Percentiles rank a stretch among this genome's conserved stretches.
Evolutionary conservation across 768 basidiomycete genomes (phyloP).

Genomic region (Leccinum olivaceopallidum): DNA sequence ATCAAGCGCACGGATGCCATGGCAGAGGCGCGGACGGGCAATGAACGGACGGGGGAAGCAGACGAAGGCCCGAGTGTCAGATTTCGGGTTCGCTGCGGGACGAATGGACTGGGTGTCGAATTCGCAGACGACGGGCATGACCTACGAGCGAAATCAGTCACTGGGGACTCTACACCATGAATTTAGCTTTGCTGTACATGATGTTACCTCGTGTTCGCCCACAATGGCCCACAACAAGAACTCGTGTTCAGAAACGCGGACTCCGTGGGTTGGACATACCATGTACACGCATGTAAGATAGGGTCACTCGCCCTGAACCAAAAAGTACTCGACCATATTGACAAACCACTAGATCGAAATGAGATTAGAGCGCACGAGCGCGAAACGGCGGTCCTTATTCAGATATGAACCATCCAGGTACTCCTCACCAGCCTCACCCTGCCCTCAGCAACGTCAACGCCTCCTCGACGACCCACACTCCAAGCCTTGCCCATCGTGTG

Average conservation of each 20-base stretch:
- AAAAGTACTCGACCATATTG: neutral
- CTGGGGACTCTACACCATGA: too few species aligned
- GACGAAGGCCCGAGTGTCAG: constrained; percentile 10
- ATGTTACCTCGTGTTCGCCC: too few species aligned
- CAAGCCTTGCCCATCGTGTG: constrained; percentile 64
- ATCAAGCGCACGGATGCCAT: constrained; percentile 16
- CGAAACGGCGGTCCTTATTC: constrained; percentile 9
- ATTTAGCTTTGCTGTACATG: too few species aligned
- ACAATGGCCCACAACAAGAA: too few species aligned
- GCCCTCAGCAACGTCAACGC: too few species aligned
- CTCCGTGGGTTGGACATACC: too few species aligned
- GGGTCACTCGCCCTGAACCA: neutral
- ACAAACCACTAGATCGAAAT: neutral
- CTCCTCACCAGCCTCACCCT: too few species aligned
- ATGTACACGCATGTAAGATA: too few species aligned
- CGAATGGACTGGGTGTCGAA: constrained; percentile 6
- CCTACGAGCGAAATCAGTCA: neutral
- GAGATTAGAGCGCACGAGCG: neutral
- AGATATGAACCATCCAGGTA: too few species aligned
- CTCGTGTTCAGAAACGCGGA: too few species aligned
- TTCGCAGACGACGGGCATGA: neutral
- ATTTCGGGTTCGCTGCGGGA: neutral
- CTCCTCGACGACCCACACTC: constrained; percentile 52
- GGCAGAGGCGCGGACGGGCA: constrained; percentile 19
- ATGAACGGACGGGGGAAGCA: constrained; percentile 16